Percentiles rank a stretch among this genome's conserved stretches.
phyloP scores from a whole-genome alignment of 768 basidiomycete species.

The Boletus sensibilis region DNA sequence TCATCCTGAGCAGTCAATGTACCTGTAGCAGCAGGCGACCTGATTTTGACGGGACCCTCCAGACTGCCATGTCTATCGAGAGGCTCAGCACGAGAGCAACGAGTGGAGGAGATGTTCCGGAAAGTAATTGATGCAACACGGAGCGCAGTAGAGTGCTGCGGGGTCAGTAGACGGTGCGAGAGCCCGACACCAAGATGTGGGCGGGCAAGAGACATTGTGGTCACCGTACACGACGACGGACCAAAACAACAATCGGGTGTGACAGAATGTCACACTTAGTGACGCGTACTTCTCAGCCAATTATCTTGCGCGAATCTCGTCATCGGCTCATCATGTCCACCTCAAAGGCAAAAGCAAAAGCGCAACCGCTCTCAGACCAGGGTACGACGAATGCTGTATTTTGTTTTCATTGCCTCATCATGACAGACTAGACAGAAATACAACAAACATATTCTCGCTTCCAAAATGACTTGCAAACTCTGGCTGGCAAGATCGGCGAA shows the following conservation, averaged over 20 bases:
- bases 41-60: slow-evolving; percentile 27
- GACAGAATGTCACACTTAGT: slow-evolving; percentile 30
- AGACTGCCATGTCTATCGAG: slow-evolving; percentile 16
- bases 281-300: slow-evolving; percentile 28
- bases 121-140: slow-evolving; percentile 42
- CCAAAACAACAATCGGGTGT: slow-evolving; percentile 19
- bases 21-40: slow-evolving; percentile 36
- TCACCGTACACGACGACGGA: slow-evolving; percentile 17
- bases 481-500: slow-evolving; percentile 94
- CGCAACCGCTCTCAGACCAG: slow-evolving; percentile 61
- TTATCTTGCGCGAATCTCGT: slow-evolving; percentile 18
- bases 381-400: slow-evolving; percentile 44
- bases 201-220: slow-evolving; percentile 58
- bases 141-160: slow-evolving; percentile 27
- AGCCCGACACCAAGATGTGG: slow-evolving; percentile 52
- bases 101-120: slow-evolving; percentile 38
- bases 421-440: slow-evolving; percentile 66
- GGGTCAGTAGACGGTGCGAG: slow-evolving; percentile 41
- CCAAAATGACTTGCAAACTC: slow-evolving; percentile 86
- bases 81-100: slow-evolving; percentile 22
- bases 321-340: slow-evolving; percentile 41
- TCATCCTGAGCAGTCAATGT: slow-evolving; percentile 38
- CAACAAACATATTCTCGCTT: slow-evolving; percentile 78
- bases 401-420: slow-evolving; percentile 32
- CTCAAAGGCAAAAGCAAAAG: slow-evolving; percentile 60